Percentiles rank a stretch among this genome's conserved stretches.
Evolutionary conservation across 768 basidiomycete genomes (phyloP).

Genomic region (Auricularia sp.): DNA sequence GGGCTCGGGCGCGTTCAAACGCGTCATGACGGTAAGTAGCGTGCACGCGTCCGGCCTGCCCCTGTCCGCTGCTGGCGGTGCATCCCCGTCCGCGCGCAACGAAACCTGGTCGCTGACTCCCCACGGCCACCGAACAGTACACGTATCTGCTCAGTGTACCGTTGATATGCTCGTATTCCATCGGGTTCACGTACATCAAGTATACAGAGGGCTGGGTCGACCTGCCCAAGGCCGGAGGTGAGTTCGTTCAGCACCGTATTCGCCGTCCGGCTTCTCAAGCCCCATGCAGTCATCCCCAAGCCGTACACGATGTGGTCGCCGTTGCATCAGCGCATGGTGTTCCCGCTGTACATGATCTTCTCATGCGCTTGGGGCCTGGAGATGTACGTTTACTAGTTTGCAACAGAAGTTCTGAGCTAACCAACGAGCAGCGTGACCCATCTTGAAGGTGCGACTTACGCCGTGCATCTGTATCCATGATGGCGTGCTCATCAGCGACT

Average conservation of each 20-base stretch:
- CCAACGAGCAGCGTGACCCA: constrained; percentile 54
- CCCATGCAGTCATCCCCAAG: constrained; percentile 46
- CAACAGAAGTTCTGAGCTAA: neutral
- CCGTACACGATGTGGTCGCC: constrained; percentile 51
- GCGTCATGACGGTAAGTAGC: constrained; percentile 74
- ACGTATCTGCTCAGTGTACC: constrained; percentile 60
- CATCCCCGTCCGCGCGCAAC: neutral
- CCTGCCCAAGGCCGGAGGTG: constrained; percentile 39
- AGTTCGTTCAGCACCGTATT: constrained; percentile 20
- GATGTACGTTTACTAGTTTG: constrained; percentile 40
- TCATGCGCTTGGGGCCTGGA: constrained; percentile 65
- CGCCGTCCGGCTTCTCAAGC: neutral
- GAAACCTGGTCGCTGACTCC: neutral
- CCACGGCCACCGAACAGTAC: constrained; percentile 36
- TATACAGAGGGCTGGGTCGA: constrained; percentile 55
- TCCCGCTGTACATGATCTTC: constrained; percentile 57
- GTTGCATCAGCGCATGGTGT: constrained; percentile 36
- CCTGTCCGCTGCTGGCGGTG: neutral
- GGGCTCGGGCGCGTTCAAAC: constrained; percentile 67
- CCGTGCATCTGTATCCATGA: neutral
- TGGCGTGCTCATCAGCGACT: neutral
- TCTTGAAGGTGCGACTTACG: constrained; percentile 54
- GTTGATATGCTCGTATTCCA: constrained; percentile 42
- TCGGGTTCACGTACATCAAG: constrained; percentile 64
- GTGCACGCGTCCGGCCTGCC: neutral